Evolutionary conservation across 2,329 filamentous ascomycete genomes (phyloP).

Genomic region (Alternaria gaisen): DNA sequence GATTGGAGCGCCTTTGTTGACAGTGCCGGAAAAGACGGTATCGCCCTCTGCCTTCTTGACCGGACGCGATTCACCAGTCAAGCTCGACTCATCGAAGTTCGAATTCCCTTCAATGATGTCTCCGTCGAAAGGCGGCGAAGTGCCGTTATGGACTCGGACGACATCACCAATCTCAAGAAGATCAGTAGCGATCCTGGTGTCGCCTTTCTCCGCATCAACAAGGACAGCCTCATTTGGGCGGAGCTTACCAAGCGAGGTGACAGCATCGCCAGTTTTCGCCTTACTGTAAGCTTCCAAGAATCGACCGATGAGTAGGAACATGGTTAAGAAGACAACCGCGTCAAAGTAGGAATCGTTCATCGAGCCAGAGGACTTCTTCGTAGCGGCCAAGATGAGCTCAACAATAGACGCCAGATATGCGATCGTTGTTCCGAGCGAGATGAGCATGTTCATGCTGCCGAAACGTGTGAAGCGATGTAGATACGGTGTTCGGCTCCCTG

Average conservation of each 20-base stretch:
- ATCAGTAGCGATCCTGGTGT: slow-evolving; percentile 67
- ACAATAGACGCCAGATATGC: slow-evolving; percentile 85
- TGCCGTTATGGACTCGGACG: slow-evolving; percentile 79
- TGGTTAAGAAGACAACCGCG: slow-evolving; percentile 87
- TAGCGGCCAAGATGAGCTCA: slow-evolving; percentile 71
- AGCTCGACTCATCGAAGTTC: slow-evolving; percentile 86
- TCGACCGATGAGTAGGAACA: slow-evolving; percentile 81
- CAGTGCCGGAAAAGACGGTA: slow-evolving; percentile 74
- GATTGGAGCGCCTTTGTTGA: slow-evolving; percentile 74
- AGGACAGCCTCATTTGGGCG: slow-evolving; percentile 80
- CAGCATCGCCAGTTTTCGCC: slow-evolving; percentile 85
- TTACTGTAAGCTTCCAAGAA: slow-evolving; percentile 90
- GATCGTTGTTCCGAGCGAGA: slow-evolving; percentile 86
- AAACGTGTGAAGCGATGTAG: slow-evolving; percentile 86
- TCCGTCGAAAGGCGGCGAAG: slow-evolving; percentile 87
- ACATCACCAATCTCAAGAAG: slow-evolving; percentile 64
- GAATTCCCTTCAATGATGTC: slow-evolving; percentile 64
- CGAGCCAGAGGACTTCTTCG: slow-evolving; percentile 45
- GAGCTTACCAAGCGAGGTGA: slow-evolving; percentile 79
- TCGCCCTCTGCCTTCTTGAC: slow-evolving; percentile 72
- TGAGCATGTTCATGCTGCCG: slow-evolving; percentile 95
- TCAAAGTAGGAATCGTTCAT: slow-evolving; percentile 75
- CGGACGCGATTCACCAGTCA: slow-evolving; percentile 79
- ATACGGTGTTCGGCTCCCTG: slow-evolving; percentile 75
- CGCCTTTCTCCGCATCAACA: slow-evolving; percentile 58